Base-by-base conservation (phyloP, 345 rosid species). In the Abelmoschus esculentus region DNA sequence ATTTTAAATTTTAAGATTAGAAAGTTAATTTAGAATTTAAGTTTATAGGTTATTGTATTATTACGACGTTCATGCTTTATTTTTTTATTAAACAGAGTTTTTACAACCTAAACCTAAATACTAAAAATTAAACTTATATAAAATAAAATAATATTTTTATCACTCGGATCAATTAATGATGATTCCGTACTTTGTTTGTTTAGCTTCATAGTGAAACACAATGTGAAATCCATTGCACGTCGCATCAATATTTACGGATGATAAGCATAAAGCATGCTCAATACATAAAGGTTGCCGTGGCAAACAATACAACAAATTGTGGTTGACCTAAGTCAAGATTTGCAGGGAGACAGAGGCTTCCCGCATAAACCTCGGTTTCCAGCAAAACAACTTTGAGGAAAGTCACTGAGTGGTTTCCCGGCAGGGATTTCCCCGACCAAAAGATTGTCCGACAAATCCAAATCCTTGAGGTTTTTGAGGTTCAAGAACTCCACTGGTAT, bases 361-460 rank as follows among this genome's bases (percentile, higher is more conserved):
- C 88, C 90, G 11, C 90, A 86, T 74, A 86, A 78, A 28, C 82
- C 90, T 78, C 26, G 76, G 79, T 82, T 86, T 64, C 90, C 85
- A 3, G 77, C 60, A 66, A 75, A 86, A 17, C 81, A 76, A 59
- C 84, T 82, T 34, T 3, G 31, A 15, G 90, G 90, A 32, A 86
- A 86, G 57, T 82, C 67, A 46, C 70, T 73, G 13, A 86, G 77
- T 57, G 90, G 90, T 50, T 77, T 66, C 5, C 90, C 90, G 0
- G 31, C 69, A 0, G 88, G 86, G 49, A 84, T 84, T 71, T 79
- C 40, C 14, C 90, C 90, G 1, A 14, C 86, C 72, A 86, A 74
- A 47, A 82, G 81, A 78, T 86, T 86, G 71, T 80, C 74, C 15
- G 86, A 84, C 69, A 86, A 66, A 74, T 84, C 74, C 70, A 84